A percentile compares a stretch with the other conserved stretches of the same genome.
Evolutionary conservation across 192 early-diverging fungal species (phyloP).

Genomic region (Neocallimastix lanati): DNA sequence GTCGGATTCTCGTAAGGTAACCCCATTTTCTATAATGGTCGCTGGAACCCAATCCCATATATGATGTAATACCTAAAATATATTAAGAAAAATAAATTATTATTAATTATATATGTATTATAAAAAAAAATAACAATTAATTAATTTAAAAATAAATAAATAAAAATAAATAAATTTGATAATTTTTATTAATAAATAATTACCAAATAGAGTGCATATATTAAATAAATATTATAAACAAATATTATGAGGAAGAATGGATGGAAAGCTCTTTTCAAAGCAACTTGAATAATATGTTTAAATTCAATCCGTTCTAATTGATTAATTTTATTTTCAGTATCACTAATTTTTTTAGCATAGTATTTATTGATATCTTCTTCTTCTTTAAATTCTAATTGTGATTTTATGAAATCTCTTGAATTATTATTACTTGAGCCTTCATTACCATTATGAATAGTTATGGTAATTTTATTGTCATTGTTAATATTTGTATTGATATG

Average conservation of each 20-base stretch:
- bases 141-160: neutral
- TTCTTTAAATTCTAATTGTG: neutral
- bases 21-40: too few relatives aligned
- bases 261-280: neutral
- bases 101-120: too few relatives aligned
- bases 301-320: neutral
- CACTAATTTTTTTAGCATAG: neutral
- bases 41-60: too few relatives aligned
- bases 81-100: too few relatives aligned
- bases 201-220: neutral
- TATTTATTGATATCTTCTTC: neutral
- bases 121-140: too few relatives aligned
- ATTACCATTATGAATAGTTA: too few relatives aligned
- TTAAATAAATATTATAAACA: neutral
- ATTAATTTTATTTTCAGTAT: neutral
- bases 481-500: too few relatives aligned
- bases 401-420: neutral
- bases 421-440: too few relatives aligned
- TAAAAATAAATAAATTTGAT: neutral
- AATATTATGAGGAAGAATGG: neutral
- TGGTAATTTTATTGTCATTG: too few relatives aligned
- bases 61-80: too few relatives aligned
- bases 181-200: neutral
- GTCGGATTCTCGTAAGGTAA: too few relatives aligned
- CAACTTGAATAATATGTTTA: neutral